A percentile compares a stretch with the other conserved stretches of the same genome.
These are phyloP conservation scores for Coffea canephora DNA, from an alignment of 257 asterid species.

Conservation along the genomic window DNA sequence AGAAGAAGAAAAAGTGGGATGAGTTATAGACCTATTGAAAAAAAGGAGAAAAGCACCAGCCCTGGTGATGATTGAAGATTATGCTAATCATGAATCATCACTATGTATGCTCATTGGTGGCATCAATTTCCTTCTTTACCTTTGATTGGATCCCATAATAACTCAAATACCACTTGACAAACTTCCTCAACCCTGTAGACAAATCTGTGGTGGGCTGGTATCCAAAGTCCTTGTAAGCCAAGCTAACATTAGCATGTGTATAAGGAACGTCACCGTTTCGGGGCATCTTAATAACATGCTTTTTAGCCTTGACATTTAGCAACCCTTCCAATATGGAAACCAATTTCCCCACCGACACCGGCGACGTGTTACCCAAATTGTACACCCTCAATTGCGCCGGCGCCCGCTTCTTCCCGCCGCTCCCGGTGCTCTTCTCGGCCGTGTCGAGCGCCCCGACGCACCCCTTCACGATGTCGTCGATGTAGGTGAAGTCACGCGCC, in stretches of 20 bases:
- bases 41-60: slow-evolving; percentile 3
- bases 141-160: slow-evolving; percentile 81
- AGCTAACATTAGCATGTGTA: slow-evolving; percentile 94
- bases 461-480: slow-evolving; percentile 83
- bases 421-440: slow-evolving; percentile 96
- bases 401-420: slow-evolving; percentile 76
- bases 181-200: slow-evolving; percentile 71
- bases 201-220: slow-evolving; percentile 92
- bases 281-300: slow-evolving; percentile 76
- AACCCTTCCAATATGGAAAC: slow-evolving; percentile 72
- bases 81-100: slow-evolving; percentile 35
- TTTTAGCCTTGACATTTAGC: slow-evolving; percentile 62
- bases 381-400: slow-evolving; percentile 92
- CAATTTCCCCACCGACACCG: slow-evolving; percentile 86
- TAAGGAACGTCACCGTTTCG: slow-evolving; percentile 96
- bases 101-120: slow-evolving; percentile 31
- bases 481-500: slow-evolving; percentile 99
- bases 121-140: slow-evolving; percentile 57
- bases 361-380: slow-evolving; percentile 85
- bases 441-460: slow-evolving; percentile 91
- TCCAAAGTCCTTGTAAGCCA: slow-evolving; percentile 72
- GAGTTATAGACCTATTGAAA: not conserved
- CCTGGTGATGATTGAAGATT: slow-evolving; percentile 41
- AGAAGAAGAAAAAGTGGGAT: slow-evolving; percentile 4
- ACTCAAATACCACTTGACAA: slow-evolving; percentile 83